Evolutionary conservation across 345 rosid genomes (phyloP).

Genomic region (Gossypium thurberi): DNA sequence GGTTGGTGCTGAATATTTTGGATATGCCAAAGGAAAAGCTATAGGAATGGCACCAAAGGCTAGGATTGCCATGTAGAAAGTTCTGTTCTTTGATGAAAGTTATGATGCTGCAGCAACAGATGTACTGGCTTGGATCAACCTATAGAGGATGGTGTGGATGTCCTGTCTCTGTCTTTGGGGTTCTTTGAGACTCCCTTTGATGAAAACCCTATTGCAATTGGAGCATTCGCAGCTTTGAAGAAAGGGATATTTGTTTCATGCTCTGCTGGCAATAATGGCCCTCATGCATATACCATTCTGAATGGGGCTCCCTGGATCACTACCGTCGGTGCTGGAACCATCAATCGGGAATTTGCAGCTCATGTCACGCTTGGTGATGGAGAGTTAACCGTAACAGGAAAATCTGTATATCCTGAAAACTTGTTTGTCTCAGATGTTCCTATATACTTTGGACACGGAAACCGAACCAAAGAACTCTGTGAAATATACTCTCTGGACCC

Average conservation of each 20-base stretch:
- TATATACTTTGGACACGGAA: not conserved
- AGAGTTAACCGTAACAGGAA: not conserved
- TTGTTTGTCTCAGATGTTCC: not conserved
- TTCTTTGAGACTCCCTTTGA: slow-evolving; percentile 35
- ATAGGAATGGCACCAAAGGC: slow-evolving; percentile 35
- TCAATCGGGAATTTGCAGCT: slow-evolving; percentile 10
- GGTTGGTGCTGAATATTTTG: slow-evolving; percentile 28
- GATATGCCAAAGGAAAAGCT: slow-evolving; percentile 48
- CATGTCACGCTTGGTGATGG: slow-evolving; percentile 1
- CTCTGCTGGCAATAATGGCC: slow-evolving; percentile 33
- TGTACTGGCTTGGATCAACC: slow-evolving; percentile 47
- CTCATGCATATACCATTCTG: slow-evolving; percentile 11
- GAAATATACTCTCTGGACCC: not conserved
- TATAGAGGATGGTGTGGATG: slow-evolving; percentile 43
- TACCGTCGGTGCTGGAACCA: slow-evolving; percentile 39
- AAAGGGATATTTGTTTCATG: slow-evolving; percentile 47
- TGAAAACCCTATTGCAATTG: slow-evolving; percentile 42
- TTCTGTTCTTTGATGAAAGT: slow-evolving; percentile 15
- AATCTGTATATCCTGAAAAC: not conserved
- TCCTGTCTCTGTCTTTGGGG: slow-evolving; percentile 33
- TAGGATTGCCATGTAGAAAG: slow-evolving; percentile 56
- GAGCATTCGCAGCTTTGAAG: slow-evolving; percentile 47
- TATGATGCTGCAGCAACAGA: slow-evolving; percentile 32
- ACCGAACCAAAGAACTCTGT: slow-evolving; percentile 3
- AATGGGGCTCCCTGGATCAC: slow-evolving; percentile 31